Evolutionary conservation across 192 early-diverging fungal genomes (phyloP).

Genomic region (Chytriomyces hyalinus): DNA sequence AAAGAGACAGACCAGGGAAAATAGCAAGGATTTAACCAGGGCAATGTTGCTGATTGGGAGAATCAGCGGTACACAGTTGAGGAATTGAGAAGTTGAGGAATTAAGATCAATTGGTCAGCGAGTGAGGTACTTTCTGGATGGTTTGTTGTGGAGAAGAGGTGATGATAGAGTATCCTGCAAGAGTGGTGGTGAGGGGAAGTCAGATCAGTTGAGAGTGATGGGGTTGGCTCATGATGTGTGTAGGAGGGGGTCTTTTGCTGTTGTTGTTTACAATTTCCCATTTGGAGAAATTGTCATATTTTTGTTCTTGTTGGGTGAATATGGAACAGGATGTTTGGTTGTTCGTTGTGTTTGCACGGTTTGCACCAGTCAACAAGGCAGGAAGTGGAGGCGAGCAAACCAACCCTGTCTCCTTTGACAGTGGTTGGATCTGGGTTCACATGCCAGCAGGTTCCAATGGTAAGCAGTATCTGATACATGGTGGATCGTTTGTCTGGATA

Average conservation of each 20-base stretch:
- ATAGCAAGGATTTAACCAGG: too few relatives aligned
- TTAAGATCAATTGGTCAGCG: too few relatives aligned
- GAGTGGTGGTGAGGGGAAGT: not conserved
- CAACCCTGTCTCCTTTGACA: not conserved
- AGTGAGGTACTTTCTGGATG: not conserved
- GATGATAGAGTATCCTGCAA: not conserved
- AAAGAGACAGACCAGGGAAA: too few relatives aligned
- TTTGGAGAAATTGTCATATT: too few relatives aligned
- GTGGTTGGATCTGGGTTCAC: not conserved
- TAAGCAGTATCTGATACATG: constrained; percentile 9
- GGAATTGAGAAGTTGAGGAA: too few relatives aligned
- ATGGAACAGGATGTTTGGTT: not conserved
- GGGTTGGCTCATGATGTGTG: not conserved
- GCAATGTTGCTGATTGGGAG: too few relatives aligned
- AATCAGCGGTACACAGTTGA: too few relatives aligned
- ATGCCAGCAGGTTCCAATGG: not conserved
- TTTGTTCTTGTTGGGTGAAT: too few relatives aligned
- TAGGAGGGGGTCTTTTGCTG: constrained; percentile 5
- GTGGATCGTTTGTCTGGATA: not conserved
- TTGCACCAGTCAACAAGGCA: not conserved
- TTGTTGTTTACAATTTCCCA: too few relatives aligned
- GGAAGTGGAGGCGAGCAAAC: not conserved
- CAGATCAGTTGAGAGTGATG: not conserved
- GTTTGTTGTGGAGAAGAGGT: not conserved
- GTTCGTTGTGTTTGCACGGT: not conserved